A percentile compares a stretch with the other conserved stretches of the same genome.
Conservation (phyloP, 208 protist species). For the Histomonas meleagridis region DNA sequence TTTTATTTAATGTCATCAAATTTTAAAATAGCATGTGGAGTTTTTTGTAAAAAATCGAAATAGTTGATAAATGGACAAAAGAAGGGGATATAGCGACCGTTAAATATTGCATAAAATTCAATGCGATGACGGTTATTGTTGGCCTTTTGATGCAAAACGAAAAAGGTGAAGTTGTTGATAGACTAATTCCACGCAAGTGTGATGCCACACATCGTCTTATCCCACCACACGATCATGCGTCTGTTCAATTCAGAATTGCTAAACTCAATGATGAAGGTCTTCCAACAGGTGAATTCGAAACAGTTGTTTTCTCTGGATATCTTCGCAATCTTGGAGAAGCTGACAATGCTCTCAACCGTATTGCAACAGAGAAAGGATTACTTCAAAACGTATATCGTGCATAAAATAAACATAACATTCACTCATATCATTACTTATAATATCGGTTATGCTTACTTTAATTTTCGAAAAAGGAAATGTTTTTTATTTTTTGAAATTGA, state of each 20-base stretch:
- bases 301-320: constrained; percentile 6
- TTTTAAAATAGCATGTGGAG: no score
- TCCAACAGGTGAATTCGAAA: constrained; percentile 28
- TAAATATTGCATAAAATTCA: no score
- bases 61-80: no score
- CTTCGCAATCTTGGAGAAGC: neutral
- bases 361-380: neutral
- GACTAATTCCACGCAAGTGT: neutral
- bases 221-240: constrained; percentile 21
- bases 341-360: constrained; percentile 19
- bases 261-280: constrained; percentile 4
- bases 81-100: no score
- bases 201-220: neutral
- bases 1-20: no score
- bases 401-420: no score
- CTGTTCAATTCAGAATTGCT: constrained; percentile 1
- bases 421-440: no score
- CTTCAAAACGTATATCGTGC: neutral
- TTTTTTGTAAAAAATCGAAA: no score
- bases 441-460: no score
- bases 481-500: no score
- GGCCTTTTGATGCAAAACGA: constrained; percentile 31
- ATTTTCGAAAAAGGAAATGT: no score
- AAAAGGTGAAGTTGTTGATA: neutral
- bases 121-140: neutral